Evolutionary conservation across 2,329 filamentous ascomycete species (phyloP).

Genomic region (Trichoderma atrobrunneum): DNA sequence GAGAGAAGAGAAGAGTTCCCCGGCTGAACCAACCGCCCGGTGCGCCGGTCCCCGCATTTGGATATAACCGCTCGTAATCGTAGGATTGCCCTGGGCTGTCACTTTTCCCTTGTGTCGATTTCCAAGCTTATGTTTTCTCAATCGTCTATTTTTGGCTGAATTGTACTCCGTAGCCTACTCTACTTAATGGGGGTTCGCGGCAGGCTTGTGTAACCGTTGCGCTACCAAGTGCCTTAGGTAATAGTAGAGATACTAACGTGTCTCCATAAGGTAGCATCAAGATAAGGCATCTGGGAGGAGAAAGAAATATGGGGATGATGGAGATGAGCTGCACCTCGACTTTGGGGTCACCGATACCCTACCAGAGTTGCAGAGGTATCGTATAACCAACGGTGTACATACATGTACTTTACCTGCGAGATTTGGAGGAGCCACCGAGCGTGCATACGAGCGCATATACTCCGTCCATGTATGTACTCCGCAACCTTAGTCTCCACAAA

Average conservation of each 20-base stretch:
- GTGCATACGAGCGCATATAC: neutral
- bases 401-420: neutral
- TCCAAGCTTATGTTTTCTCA: neutral
- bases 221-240: neutral
- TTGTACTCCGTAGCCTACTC: neutral
- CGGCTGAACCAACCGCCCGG: slow-evolving; percentile 2
- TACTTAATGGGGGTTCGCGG: neutral
- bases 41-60: neutral
- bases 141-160: neutral
- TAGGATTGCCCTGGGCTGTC: neutral
- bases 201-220: neutral
- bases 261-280: neutral
- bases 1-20: neutral
- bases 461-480: neutral
- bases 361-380: too few relatives aligned
- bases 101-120: neutral
- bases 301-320: neutral
- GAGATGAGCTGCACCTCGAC: neutral
- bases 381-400: too few relatives aligned
- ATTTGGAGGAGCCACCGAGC: neutral
- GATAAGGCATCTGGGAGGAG: neutral
- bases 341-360: neutral
- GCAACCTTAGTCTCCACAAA: neutral
- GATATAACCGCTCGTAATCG: neutral
- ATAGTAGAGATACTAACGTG: neutral